Conservation (phyloP, 2,329 filamentous ascomycete species). For the Simplicillium aogashimaense region DNA sequence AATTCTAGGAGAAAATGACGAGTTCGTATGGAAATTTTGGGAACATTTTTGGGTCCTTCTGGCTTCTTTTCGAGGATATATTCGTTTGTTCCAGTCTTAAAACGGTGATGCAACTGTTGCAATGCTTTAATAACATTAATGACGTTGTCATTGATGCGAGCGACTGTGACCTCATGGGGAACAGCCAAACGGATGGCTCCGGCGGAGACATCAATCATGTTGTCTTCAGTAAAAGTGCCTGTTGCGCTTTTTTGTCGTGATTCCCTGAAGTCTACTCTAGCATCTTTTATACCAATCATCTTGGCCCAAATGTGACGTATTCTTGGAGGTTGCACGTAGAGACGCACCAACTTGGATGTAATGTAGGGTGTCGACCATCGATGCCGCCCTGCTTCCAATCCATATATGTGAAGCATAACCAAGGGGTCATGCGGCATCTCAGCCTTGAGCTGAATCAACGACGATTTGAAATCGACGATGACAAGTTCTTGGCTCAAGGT, state of each 20-base stretch:
- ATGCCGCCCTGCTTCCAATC: slow-evolving; percentile 72
- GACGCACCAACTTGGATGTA: slow-evolving; percentile 63
- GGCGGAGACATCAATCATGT: slow-evolving; percentile 70
- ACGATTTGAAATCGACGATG: slow-evolving; percentile 71
- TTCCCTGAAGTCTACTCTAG: slow-evolving; percentile 72
- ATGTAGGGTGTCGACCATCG: slow-evolving; percentile 81
- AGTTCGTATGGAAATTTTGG: slow-evolving; percentile 73
- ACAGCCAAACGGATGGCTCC: slow-evolving; percentile 84
- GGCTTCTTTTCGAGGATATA: slow-evolving; percentile 81
- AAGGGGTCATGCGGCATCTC: slow-evolving; percentile 83
- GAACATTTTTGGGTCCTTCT: slow-evolving; percentile 76
- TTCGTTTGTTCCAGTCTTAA: slow-evolving; percentile 77
- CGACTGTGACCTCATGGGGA: slow-evolving; percentile 82
- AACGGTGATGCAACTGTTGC: slow-evolving; percentile 86
- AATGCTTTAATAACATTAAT: slow-evolving; percentile 80
- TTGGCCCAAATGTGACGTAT: slow-evolving; percentile 80
- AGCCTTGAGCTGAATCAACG: slow-evolving; percentile 78
- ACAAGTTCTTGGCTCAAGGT: slow-evolving; percentile 52
- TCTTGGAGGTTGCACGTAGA: slow-evolving; percentile 81
- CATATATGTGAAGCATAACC: slow-evolving; percentile 82
- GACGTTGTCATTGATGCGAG: slow-evolving; percentile 88
- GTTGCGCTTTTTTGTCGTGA: slow-evolving; percentile 56
- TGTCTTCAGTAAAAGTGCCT: slow-evolving; percentile 57
- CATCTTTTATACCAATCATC: slow-evolving; percentile 71
- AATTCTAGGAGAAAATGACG: slow-evolving; percentile 82